phyloP scores from a whole-genome alignment of 768 basidiomycete species.

The Leccinum subtestaceum region DNA sequence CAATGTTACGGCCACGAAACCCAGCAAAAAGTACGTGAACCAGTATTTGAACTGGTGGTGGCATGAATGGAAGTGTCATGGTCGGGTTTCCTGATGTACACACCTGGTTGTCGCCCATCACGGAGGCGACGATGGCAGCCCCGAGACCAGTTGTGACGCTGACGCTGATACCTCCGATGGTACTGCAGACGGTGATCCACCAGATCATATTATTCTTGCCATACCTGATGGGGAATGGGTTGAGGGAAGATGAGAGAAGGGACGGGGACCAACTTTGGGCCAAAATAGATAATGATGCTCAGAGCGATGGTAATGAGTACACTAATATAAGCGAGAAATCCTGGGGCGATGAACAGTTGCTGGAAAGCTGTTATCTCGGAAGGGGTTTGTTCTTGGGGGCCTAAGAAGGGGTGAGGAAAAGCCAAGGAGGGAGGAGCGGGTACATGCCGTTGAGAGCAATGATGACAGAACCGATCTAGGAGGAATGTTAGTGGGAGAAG shows the following conservation, averaged over 20 bases:
- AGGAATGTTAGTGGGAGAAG: not conserved
- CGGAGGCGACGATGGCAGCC: slow-evolving; percentile 81
- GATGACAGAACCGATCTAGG: slow-evolving; percentile 77
- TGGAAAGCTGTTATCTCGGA: slow-evolving; percentile 72
- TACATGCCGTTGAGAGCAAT: slow-evolving; percentile 83
- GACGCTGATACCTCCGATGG: slow-evolving; percentile 95
- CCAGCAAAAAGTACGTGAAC: slow-evolving; percentile 88
- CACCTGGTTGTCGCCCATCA: slow-evolving; percentile 75
- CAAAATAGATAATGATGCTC: slow-evolving; percentile 79
- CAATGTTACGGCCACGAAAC: slow-evolving; percentile 80
- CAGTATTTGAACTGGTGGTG: slow-evolving; percentile 74
- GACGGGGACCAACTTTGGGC: slow-evolving; percentile 55
- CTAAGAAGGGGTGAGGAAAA: slow-evolving; percentile 30
- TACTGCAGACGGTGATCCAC: slow-evolving; percentile 92
- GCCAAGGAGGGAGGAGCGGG: not conserved
- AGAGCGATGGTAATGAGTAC: slow-evolving; percentile 63
- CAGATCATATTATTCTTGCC: slow-evolving; percentile 93
- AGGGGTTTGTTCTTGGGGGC: slow-evolving; percentile 67
- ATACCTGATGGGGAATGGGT: slow-evolving; percentile 42
- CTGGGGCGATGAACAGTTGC: slow-evolving; percentile 74
- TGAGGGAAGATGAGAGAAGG: slow-evolving; percentile 1
- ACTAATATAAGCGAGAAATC: slow-evolving; percentile 73
- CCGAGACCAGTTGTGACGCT: slow-evolving; percentile 95
- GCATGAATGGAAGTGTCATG: not conserved
- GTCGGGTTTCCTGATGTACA: slow-evolving; percentile 16